phyloP scores from a whole-genome alignment of 805 yeast species.

The Aciculoconidium aculeatum region DNA sequence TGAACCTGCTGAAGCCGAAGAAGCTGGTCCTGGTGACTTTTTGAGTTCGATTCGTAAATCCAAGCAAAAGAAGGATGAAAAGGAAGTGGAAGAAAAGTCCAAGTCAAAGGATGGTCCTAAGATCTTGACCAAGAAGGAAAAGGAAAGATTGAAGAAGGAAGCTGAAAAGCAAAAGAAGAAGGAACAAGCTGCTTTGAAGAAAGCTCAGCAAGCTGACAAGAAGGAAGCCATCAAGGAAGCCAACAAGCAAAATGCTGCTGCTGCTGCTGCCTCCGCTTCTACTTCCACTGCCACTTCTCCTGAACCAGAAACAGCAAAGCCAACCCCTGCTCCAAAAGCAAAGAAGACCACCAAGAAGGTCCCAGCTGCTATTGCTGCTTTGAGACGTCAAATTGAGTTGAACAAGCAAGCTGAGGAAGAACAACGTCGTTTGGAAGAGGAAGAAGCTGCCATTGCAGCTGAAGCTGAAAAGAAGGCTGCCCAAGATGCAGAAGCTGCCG shows the following conservation, averaged over 20 bases:
- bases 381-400: constrained; percentile 83
- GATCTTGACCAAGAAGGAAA: constrained; percentile 86
- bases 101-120: constrained; percentile 54
- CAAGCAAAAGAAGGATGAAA: constrained; percentile 69
- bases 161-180: constrained; percentile 86
- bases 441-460: constrained; percentile 44
- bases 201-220: constrained; percentile 58
- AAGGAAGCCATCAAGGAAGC: constrained; percentile 51
- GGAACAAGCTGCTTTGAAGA: constrained; percentile 82
- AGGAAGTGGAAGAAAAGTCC: constrained; percentile 54
- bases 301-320: constrained; percentile 35
- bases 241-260: constrained; percentile 39
- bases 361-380: constrained; percentile 88
- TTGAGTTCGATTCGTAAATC: constrained; percentile 78
- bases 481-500: constrained; percentile 63
- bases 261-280: constrained; percentile 12
- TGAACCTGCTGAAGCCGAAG: constrained; percentile 16
- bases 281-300: constrained; percentile 17
- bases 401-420: constrained; percentile 87
- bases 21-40: constrained; percentile 54
- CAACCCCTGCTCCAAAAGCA: constrained; percentile 24
- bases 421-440: constrained; percentile 65
- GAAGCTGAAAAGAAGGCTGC: constrained; percentile 46
- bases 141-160: constrained; percentile 93
- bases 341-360: constrained; percentile 67